These are phyloP conservation scores for Saccharomycopsis selenospora DNA, from an alignment of 805 yeast species.

Conservation along the genomic window DNA sequence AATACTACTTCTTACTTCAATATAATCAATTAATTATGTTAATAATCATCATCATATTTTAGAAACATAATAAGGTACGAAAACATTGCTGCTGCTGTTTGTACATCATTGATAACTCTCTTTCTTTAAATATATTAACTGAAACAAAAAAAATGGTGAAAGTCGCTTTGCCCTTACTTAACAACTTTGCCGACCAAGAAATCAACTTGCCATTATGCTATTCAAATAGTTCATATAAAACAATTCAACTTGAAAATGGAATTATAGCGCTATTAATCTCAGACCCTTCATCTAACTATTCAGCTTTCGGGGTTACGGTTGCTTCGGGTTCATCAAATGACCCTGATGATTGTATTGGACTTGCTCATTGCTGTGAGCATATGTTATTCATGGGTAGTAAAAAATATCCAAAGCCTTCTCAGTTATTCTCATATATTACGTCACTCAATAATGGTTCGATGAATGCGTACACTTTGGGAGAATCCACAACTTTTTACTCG, in stretches of 20 bases:
- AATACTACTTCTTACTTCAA: too few species aligned
- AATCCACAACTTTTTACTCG: conserved; percentile 56
- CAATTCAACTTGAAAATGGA: conserved; percentile 58
- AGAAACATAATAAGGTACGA: too few species aligned
- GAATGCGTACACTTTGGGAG: conserved; percentile 67
- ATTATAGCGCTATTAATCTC: conserved; percentile 61
- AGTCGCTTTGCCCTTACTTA: neutral
- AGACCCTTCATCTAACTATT: conserved; percentile 58
- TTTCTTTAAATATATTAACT: too few species aligned
- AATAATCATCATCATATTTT: too few species aligned
- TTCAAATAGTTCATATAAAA: conserved; percentile 27
- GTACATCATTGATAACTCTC: too few species aligned
- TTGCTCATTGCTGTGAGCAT: conserved; percentile 90
- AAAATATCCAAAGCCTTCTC: conserved; percentile 41
- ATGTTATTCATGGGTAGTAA: conserved; percentile 52
- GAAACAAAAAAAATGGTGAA: conserved; percentile 3
- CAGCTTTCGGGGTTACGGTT: conserved; percentile 68
- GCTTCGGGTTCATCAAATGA: conserved; percentile 79
- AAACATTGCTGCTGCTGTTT: too few species aligned
- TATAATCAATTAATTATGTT: too few species aligned
- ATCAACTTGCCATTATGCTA: conserved; percentile 5
- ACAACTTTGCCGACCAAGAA: neutral
- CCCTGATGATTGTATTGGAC: conserved; percentile 60
- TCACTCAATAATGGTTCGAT: conserved; percentile 44
- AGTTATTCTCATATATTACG: conserved; percentile 37